Conservation (phyloP, 352 stramenopile species). For the Phytophthora cryptogea region DNA sequence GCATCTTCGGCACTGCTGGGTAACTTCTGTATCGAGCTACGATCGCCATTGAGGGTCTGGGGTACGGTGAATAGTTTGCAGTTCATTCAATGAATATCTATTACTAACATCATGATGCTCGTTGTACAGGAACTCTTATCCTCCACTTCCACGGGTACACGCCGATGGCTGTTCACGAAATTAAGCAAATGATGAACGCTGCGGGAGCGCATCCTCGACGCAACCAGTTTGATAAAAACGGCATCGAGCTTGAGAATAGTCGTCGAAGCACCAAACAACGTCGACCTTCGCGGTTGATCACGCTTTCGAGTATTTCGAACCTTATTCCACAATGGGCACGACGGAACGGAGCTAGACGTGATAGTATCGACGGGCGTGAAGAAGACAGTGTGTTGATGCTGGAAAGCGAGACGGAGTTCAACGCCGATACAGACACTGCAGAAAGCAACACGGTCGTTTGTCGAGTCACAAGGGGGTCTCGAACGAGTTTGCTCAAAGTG, state of each 20-base stretch:
- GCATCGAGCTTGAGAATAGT: constrained; percentile 22
- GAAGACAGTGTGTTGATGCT: constrained; percentile 37
- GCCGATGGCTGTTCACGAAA: constrained; percentile 42
- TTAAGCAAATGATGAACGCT: constrained; percentile 60
- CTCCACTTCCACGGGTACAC: constrained; percentile 72
- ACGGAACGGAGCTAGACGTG: constrained; percentile 38
- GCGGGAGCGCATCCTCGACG: constrained; percentile 44
- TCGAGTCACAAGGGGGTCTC: constrained; percentile 25
- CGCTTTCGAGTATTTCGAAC: constrained; percentile 40
- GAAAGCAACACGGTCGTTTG: constrained; percentile 41
- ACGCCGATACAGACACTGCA: constrained; percentile 7
- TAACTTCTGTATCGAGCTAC: constrained; percentile 81
- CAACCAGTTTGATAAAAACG: constrained; percentile 24
- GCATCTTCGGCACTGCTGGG: constrained; percentile 55
- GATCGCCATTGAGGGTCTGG: constrained; percentile 61
- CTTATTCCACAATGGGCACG: constrained; percentile 38
- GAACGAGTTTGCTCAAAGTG: constrained; percentile 42
- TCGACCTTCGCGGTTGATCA: constrained; percentile 37
- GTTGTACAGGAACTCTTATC: constrained; percentile 60
- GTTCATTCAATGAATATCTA: neutral
- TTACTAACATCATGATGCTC: neutral
- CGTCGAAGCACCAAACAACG: constrained; percentile 13
- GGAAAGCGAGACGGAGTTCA: constrained; percentile 23
- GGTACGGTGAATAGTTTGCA: constrained; percentile 33
- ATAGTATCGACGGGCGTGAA: constrained; percentile 49